Evolutionary conservation across 345 rosid genomes (phyloP).

Genomic region (Populus nigra): DNA sequence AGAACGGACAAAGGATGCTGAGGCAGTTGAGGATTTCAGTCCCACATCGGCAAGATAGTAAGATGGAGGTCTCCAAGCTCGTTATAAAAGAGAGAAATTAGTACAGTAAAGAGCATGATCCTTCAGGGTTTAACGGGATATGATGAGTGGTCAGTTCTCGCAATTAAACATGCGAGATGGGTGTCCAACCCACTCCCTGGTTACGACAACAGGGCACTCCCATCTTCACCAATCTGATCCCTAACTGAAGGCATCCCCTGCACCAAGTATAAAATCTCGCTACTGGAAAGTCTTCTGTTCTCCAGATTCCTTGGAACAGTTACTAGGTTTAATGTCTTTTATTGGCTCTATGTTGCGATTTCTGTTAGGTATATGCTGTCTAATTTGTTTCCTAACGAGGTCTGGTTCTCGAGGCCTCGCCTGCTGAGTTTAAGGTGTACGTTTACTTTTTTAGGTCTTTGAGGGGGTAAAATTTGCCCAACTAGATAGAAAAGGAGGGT

Average conservation of each 20-base stretch:
- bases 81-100: neutral
- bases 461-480: neutral
- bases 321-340: too few relatives aligned
- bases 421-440: neutral
- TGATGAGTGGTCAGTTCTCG: constrained; percentile 54
- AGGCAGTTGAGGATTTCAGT: neutral
- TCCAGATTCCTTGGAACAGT: too few relatives aligned
- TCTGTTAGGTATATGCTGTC: too few relatives aligned
- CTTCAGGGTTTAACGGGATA: constrained; percentile 59
- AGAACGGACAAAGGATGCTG: neutral
- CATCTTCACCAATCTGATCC: constrained; percentile 41
- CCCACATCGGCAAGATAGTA: constrained; percentile 33
- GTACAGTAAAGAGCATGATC: fast-evolving
- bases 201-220: constrained; percentile 62
- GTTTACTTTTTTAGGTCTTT: fast-evolving
- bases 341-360: too few relatives aligned
- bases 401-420: neutral
- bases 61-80: neutral
- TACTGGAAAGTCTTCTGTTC: too few relatives aligned
- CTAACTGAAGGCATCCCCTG: neutral
- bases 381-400: too few relatives aligned
- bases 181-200: constrained; percentile 46
- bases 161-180: constrained; percentile 35
- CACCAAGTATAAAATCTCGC: too few relatives aligned
- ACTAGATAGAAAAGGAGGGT: too few relatives aligned